A percentile compares a stretch with the other conserved stretches of the same genome.
phyloP scores from a whole-genome alignment of 202 grass and related monocot species.

The Schoenoplectus triqueter region DNA sequence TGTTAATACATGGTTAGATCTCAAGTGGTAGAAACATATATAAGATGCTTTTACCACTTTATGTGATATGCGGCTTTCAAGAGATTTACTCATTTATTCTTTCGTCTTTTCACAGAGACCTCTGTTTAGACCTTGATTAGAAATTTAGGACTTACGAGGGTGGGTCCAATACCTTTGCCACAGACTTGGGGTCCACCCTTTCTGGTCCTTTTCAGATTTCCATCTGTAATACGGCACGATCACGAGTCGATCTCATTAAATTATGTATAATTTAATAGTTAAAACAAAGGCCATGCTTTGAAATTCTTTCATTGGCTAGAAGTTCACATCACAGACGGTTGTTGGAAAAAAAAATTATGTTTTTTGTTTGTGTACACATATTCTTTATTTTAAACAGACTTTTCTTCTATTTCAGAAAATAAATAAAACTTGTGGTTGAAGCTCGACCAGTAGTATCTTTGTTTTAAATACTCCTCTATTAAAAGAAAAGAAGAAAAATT shows the following conservation, averaged over 20 bases:
- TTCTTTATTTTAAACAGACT: neutral
- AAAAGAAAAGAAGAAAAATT: too few species aligned
- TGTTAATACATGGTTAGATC: conserved; percentile 8
- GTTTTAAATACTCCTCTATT: too few species aligned
- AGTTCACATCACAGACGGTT: conserved; percentile 12
- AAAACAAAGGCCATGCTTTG: neutral
- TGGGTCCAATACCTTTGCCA: neutral
- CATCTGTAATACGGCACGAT: too few species aligned
- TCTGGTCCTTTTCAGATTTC: neutral
- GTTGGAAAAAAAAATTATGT: neutral
- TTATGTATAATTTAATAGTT: too few species aligned
- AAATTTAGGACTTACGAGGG: neutral
- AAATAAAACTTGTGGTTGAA: conserved; percentile 2
- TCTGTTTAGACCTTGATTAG: neutral
- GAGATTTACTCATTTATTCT: neutral
- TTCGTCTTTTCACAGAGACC: neutral
- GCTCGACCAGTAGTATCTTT: neutral
- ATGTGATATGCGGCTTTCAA: neutral
- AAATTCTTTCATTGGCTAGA: conserved; percentile 10
- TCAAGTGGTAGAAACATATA: neutral
- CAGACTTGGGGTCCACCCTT: neutral
- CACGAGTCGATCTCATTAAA: too few species aligned
- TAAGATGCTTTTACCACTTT: neutral
- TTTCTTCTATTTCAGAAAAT: neutral
- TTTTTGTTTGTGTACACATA: conserved; percentile 2